Percentiles rank a stretch among this genome's conserved stretches.
Evolutionary conservation across 176 grass and related monocot species (phyloP).

Genomic region (Dactylis glomerata): DNA sequence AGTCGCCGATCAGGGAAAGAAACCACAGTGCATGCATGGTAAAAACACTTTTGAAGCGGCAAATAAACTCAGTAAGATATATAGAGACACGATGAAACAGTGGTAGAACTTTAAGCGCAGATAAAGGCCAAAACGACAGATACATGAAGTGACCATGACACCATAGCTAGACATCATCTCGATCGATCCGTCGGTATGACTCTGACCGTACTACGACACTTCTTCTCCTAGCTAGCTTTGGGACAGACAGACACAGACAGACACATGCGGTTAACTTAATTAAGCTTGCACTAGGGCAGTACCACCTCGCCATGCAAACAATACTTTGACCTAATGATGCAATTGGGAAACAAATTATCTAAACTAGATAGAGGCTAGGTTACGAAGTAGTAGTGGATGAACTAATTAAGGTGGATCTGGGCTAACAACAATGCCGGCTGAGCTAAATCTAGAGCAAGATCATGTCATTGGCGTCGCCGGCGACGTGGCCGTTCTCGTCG

Average conservation of each 20-base stretch:
- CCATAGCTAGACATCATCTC: not conserved
- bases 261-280: not conserved
- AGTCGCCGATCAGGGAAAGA: conserved; percentile 25
- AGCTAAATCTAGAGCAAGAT: not conserved
- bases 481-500: conserved; percentile 5
- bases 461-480: conserved; percentile 30
- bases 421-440: not conserved
- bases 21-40: not conserved
- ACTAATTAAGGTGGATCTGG: not conserved
- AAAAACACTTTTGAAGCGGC: conserved; percentile 11
- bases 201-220: conserved; percentile 13
- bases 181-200: not conserved
- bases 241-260: not conserved
- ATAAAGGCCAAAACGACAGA: conserved; percentile 53
- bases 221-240: not conserved
- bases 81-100: conserved; percentile 63
- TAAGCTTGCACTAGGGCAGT: not conserved
- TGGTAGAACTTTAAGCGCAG: conserved; percentile 49
- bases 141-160: conserved; percentile 47
- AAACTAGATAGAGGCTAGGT: not conserved
- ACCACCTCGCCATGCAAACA: conserved; percentile 13
- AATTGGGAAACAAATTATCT: not conserved
- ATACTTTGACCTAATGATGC: not conserved
- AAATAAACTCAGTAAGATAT: not conserved
- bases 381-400: not conserved